Evolutionary conservation across 75 land plant species (phyloP), one percentile per base, ranked within the genome.

Genomic region (Adiantum capillusveneris): DNA sequence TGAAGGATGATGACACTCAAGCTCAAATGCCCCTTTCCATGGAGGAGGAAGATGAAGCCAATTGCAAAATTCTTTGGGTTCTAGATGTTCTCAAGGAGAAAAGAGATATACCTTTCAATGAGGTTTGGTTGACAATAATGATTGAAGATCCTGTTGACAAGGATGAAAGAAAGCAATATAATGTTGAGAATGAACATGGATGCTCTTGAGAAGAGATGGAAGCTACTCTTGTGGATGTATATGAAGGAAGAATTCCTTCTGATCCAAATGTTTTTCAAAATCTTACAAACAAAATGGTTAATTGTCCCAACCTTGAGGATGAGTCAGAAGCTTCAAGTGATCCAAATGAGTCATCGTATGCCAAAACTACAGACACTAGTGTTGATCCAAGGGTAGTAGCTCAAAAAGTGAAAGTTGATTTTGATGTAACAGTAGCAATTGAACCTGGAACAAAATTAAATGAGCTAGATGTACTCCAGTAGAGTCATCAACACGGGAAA

Each of bases 361-460:
- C 90, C 31, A 77, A 65, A 71, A 77, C 75, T 21, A 94, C 98
- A 25, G 84, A 86, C 61, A 88, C 87, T 30, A 90, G 98, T 1
- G 76, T 94, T 53, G 84, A 94, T 71, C 95, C 87, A 25, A 30
- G 42, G 67, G 57, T 69, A 48, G 89, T 86, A 55, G 98, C 94
- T 0, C 77, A 77, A 73, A 75, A 87, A 57, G 81, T 88, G 1
- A 85, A 81, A 19, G 62, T 89, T 39, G 98, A 94, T 52, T 94
- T 90, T 90, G 95, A 94, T 57, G 42, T 82, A 14, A 87, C 90
- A 56, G 90, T 87, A 29, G 95, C 89, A 69, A 88, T 94, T 73
- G 72, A 64, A 19, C 71, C 81, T 9, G 66, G 62, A 29, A 81
- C 77, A 9, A 65, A 50, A 19, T 52, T 28, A 53, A 75, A 79